Evolutionary conservation across 148 eudicot species (phyloP).

Genomic region (Chenopodium quinoa): DNA sequence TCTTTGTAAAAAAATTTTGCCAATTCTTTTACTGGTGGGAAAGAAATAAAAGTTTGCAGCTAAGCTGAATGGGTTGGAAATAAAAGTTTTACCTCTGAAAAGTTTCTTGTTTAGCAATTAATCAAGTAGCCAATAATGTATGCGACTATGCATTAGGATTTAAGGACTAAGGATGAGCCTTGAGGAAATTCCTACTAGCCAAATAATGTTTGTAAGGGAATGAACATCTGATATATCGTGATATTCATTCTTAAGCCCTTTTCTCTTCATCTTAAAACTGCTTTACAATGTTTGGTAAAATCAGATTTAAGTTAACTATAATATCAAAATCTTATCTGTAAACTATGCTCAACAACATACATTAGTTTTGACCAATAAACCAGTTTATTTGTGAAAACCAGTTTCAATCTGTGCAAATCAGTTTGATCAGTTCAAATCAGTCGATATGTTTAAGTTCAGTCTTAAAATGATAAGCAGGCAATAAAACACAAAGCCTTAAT

Average conservation of each 20-base stretch:
- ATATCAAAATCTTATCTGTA: too few species aligned
- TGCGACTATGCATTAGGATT: not conserved
- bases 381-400: not conserved
- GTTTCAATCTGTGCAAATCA: not conserved
- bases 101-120: too few species aligned
- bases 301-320: too few species aligned
- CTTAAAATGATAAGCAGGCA: too few species aligned
- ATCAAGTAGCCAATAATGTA: not conserved
- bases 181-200: slow-evolving; percentile 32
- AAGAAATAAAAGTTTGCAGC: slow-evolving; percentile 28
- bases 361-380: too few species aligned
- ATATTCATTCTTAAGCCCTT: not conserved
- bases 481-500: too few species aligned
- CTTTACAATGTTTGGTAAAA: too few species aligned
- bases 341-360: not conserved
- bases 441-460: too few species aligned
- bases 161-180: slow-evolving; percentile 36
- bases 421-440: too few species aligned
- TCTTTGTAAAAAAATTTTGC: slow-evolving; percentile 24
- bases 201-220: not conserved
- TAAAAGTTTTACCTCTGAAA: not conserved
- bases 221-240: not conserved
- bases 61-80: slow-evolving; percentile 19
- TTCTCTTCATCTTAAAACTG: not conserved
- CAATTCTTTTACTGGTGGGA: slow-evolving; percentile 22